phyloP scores from a whole-genome alignment of 805 yeast species.

The Lipomyces kockii region DNA sequence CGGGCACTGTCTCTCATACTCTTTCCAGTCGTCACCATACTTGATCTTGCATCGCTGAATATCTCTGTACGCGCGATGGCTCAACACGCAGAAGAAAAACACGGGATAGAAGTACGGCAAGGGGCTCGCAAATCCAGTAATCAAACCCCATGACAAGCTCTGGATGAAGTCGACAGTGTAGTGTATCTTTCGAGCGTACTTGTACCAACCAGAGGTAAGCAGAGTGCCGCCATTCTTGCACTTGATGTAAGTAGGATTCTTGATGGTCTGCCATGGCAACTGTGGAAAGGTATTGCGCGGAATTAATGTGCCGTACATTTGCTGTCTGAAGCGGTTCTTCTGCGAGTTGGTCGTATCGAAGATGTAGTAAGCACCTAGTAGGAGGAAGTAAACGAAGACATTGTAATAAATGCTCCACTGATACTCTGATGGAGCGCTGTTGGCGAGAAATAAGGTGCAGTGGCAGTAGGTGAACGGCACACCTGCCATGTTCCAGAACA shows the following conservation, averaged over 20 bases:
- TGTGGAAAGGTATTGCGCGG: conserved; percentile 91
- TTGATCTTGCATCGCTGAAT: conserved; percentile 79
- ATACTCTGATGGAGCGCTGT: conserved; percentile 85
- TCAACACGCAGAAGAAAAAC: conserved; percentile 83
- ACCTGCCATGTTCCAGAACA: conserved; percentile 99
- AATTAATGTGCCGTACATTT: conserved; percentile 73
- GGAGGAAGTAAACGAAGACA: conserved; percentile 57
- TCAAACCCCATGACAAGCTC: conserved; percentile 87
- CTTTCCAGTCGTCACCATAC: conserved; percentile 94
- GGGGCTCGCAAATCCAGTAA: conserved; percentile 84
- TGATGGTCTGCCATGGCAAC: conserved; percentile 80
- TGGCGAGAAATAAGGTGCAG: conserved; percentile 79
- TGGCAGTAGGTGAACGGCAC: conserved; percentile 98
- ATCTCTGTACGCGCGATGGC: conserved; percentile 90
- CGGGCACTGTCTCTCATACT: conserved; percentile 84
- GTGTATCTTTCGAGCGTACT: conserved; percentile 89
- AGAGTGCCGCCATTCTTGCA: conserved; percentile 85
- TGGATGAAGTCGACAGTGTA: conserved; percentile 94
- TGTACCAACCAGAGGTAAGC: conserved; percentile 93
- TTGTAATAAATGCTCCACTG: conserved; percentile 69
- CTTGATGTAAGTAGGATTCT: conserved; percentile 81
- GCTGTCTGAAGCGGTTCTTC: conserved; percentile 83
- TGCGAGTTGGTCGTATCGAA: conserved; percentile 96
- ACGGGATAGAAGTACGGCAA: conserved; percentile 96
- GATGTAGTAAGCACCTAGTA: conserved; percentile 80